Evolutionary conservation across 352 stramenopile genomes (phyloP).

Genomic region (Phytophthora pisi): DNA sequence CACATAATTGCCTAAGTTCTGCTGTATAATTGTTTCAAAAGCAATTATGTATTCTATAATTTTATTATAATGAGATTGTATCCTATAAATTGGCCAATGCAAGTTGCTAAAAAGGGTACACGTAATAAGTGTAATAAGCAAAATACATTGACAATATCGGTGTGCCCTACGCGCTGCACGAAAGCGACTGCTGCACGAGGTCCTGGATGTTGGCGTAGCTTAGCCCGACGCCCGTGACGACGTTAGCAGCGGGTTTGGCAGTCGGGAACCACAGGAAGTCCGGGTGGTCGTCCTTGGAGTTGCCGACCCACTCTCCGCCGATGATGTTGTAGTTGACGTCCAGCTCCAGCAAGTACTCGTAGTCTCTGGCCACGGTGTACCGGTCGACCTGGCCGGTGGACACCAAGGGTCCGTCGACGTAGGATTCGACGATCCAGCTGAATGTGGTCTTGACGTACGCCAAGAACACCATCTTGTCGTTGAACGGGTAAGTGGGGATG

Average conservation of each 20-base stretch:
- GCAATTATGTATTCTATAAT: no score
- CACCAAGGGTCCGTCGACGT: slow-evolving; percentile 25
- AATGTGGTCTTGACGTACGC: slow-evolving; percentile 32
- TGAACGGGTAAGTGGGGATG: slow-evolving; percentile 38
- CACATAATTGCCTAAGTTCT: no score
- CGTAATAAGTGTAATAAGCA: no score
- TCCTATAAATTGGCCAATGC: no score
- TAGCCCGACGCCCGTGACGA: slow-evolving; percentile 28
- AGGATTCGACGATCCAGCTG: slow-evolving; percentile 34
- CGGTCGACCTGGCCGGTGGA: slow-evolving; percentile 25
- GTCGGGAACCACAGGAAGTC: slow-evolving; percentile 47
- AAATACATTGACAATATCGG: no score
- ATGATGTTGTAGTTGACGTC: slow-evolving; percentile 42
- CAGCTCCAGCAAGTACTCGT: slow-evolving; percentile 48
- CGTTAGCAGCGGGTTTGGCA: slow-evolving; percentile 22
- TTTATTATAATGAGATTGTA: no score
- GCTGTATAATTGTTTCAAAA: no score
- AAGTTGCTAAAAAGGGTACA: no score
- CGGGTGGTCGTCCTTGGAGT: slow-evolving; percentile 34
- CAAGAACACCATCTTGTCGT: slow-evolving; percentile 25
- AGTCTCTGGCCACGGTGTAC: slow-evolving; percentile 29
- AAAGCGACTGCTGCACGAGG: slow-evolving; percentile 24
- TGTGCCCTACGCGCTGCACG: neutral
- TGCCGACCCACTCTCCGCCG: slow-evolving; percentile 41
- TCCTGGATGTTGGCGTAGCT: slow-evolving; percentile 34